phyloP scores from a whole-genome alignment of 2,329 filamentous ascomycete genomes.

The Aspergillus sp. region DNA sequence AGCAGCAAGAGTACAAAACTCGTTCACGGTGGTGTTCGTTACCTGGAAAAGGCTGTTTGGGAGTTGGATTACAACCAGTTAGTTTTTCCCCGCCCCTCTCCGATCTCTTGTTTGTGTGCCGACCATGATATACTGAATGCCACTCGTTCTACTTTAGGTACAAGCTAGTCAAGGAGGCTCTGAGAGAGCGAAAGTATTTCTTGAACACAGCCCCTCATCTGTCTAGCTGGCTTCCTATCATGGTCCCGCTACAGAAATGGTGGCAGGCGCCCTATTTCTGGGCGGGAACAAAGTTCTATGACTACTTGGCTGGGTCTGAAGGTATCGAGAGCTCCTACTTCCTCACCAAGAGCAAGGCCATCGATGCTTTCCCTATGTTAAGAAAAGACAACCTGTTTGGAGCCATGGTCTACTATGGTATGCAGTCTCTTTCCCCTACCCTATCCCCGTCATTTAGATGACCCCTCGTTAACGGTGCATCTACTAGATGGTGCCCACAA shows the following conservation, averaged over 20 bases:
- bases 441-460: background rate
- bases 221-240: conserved; percentile 77
- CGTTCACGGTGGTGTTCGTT: conserved; percentile 81
- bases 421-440: conserved; percentile 12
- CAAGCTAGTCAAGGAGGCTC: conserved; percentile 75
- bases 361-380: conserved; percentile 87
- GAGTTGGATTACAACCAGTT: conserved; percentile 81
- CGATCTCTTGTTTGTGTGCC: no score
- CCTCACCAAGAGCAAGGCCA: conserved; percentile 78
- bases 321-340: conserved; percentile 90
- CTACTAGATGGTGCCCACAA: conserved; percentile 78
- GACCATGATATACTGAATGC: background rate
- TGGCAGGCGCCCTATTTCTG: conserved; percentile 79
- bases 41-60: conserved; percentile 84
- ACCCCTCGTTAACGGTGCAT: conserved; percentile 16
- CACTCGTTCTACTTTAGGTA: conserved; percentile 44
- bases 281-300: conserved; percentile 75
- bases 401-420: conserved; percentile 82
- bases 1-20: conserved; percentile 87
- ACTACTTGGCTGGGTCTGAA: conserved; percentile 80
- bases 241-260: conserved; percentile 80
- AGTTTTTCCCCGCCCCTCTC: conserved; percentile 22
- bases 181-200: conserved; percentile 81
- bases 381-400: conserved; percentile 77
- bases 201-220: conserved; percentile 81